Percentiles rank a stretch among this genome's conserved stretches.
Evolutionary conservation across 306 rosid genomes (phyloP).

Genomic region (Prosopis cineraria): DNA sequence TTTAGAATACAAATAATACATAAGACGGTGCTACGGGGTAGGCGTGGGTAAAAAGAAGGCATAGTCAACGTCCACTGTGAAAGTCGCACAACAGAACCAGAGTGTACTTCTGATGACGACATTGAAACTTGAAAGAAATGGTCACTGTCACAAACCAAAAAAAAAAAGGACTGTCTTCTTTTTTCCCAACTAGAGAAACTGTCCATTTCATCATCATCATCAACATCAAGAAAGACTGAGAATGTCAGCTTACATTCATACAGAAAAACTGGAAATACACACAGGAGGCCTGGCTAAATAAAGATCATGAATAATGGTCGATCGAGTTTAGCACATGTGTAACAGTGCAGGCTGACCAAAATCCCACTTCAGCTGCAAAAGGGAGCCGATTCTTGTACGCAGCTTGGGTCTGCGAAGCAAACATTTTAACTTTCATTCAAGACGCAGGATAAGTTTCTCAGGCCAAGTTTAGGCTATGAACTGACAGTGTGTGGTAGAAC

Average conservation of each 20-base stretch:
- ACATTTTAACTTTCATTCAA: background rate
- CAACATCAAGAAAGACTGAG: background rate
- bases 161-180: no score
- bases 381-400: conserved; percentile 1
- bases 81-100: background rate
- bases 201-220: no score
- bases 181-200: no score
- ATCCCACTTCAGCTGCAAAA: background rate
- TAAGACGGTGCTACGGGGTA: background rate
- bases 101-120: background rate
- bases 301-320: background rate
- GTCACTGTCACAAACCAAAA: no score
- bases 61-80: background rate
- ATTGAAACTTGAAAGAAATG: background rate
- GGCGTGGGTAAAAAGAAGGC: background rate
- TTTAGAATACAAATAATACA: no score
- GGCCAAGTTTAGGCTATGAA: conserved; percentile 42
- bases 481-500: conserved; percentile 69
- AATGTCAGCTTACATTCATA: background rate
- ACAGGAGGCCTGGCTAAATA: background rate
- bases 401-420: background rate
- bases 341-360: background rate
- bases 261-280: background rate
- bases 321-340: background rate
- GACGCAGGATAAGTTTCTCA: conserved; percentile 26